Percentiles rank a stretch among this genome's conserved stretches.
Evolutionary conservation across 2,329 filamentous ascomycete genomes (phyloP).

Genomic region (Aspergillus intermedius): DNA sequence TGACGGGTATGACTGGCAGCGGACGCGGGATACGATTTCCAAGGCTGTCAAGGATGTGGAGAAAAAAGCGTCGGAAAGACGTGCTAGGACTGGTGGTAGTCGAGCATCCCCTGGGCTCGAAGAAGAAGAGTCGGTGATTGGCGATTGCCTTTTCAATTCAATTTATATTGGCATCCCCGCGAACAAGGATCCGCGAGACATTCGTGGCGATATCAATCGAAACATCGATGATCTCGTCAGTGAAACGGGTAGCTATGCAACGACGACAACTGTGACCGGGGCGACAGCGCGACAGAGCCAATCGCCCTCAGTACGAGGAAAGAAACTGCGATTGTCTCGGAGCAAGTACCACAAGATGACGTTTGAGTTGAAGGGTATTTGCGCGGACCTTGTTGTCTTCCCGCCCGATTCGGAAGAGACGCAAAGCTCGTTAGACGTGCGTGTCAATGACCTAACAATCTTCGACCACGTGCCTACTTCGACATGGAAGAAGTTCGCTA

Average conservation of each 20-base stretch:
- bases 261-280: constrained; percentile 54
- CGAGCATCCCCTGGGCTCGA: constrained; percentile 48
- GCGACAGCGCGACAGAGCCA: constrained; percentile 32
- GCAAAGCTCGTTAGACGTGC: constrained; percentile 78
- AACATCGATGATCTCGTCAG: constrained; percentile 78
- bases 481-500: constrained; percentile 97
- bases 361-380: constrained; percentile 81
- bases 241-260: constrained; percentile 83
- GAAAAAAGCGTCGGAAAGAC: constrained; percentile 68
- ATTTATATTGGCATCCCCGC: constrained; percentile 93
- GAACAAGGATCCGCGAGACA: constrained; percentile 74
- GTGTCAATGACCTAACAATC: constrained; percentile 76
- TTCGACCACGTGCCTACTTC: constrained; percentile 93
- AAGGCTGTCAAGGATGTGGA: constrained; percentile 87
- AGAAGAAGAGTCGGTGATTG: constrained; percentile 75
- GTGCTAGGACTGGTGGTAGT: constrained; percentile 52
- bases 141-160: constrained; percentile 95
- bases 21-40: constrained; percentile 76
- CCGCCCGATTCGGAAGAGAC: constrained; percentile 72
- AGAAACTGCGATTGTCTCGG: constrained; percentile 66
- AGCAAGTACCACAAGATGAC: constrained; percentile 93
- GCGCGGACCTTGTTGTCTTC: constrained; percentile 74
- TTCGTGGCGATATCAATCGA: constrained; percentile 78
- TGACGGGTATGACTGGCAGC: constrained; percentile 94
- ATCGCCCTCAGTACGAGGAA: constrained; percentile 37